These are phyloP conservation scores for Hippophae tibetana DNA, from an alignment of 306 rosid species.

Conservation along the genomic window DNA sequence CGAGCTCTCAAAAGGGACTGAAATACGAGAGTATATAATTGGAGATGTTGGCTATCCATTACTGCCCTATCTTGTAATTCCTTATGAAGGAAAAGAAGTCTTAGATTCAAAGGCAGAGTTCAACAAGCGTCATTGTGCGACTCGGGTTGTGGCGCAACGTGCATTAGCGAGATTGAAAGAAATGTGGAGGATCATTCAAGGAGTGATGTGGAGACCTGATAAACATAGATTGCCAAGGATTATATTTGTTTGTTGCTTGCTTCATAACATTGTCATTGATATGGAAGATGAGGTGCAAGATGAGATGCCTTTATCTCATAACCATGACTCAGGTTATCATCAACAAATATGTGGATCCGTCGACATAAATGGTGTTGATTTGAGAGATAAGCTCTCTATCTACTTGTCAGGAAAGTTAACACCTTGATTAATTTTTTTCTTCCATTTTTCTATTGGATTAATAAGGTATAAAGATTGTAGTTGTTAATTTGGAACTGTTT, in stretches of 20 bases:
- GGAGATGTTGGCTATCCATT: constrained; percentile 84
- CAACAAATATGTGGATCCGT: constrained; percentile 56
- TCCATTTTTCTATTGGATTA: constrained; percentile 11
- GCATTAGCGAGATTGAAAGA: constrained; percentile 73
- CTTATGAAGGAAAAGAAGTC: constrained; percentile 65
- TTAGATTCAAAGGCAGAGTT: constrained; percentile 42
- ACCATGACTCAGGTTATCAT: constrained; percentile 61
- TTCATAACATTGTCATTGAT: constrained; percentile 79
- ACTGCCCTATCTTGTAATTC: constrained; percentile 66
- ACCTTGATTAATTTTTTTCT: constrained; percentile 17
- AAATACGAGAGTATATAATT: constrained; percentile 60
- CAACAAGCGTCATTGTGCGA: constrained; percentile 51
- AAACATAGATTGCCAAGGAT: constrained; percentile 80
- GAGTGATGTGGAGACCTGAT: constrained; percentile 95
- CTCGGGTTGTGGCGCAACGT: constrained; percentile 57
- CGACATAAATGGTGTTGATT: constrained; percentile 47
- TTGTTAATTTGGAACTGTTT: constrained; percentile 6
- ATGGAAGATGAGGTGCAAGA: constrained; percentile 52
- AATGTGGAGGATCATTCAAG: constrained; percentile 81
- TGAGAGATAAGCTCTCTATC: constrained; percentile 56
- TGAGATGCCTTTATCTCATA: constrained; percentile 36
- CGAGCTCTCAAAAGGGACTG: constrained; percentile 40
- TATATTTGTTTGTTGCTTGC: constrained; percentile 80
- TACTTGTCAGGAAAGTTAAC: constrained; percentile 39
- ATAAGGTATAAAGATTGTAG: constrained; percentile 16